These are phyloP conservation scores for Triticum timopheevii DNA, from an alignment of 176 grass and related monocot species.

Conservation along the genomic window DNA sequence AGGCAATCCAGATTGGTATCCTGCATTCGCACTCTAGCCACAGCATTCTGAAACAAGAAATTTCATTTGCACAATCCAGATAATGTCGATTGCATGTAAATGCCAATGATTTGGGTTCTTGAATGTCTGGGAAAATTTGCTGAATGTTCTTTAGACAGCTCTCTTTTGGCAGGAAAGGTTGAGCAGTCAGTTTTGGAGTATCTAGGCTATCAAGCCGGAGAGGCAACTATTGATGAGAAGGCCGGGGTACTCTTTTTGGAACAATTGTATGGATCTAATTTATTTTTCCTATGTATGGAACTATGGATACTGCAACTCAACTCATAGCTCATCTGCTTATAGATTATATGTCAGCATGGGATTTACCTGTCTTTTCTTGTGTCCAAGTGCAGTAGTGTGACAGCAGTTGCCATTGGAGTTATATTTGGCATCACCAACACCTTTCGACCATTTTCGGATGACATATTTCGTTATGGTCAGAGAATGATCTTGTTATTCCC, in stretches of 20 bases:
- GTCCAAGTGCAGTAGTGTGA: slow-evolving; percentile 56
- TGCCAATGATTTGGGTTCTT: not conserved
- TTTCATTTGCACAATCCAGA: not conserved
- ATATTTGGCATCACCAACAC: slow-evolving; percentile 87
- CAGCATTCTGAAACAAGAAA: not conserved
- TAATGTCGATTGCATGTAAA: not conserved
- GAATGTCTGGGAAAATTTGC: not conserved
- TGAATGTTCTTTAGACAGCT: slow-evolving; percentile 87
- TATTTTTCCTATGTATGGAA: slow-evolving; percentile 17
- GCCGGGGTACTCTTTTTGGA: slow-evolving; percentile 73
- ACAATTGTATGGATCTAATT: slow-evolving; percentile 63
- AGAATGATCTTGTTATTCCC: slow-evolving; percentile 22
- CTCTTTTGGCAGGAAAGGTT: slow-evolving; percentile 80
- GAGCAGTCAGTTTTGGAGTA: slow-evolving; percentile 63
- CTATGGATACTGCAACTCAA: not conserved
- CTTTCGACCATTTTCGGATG: slow-evolving; percentile 79
- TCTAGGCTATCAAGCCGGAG: slow-evolving; percentile 54
- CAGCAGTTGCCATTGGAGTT: slow-evolving; percentile 61
- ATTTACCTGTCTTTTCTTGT: slow-evolving; percentile 30
- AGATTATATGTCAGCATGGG: not conserved
- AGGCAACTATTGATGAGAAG: slow-evolving; percentile 74
- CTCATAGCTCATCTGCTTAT: slow-evolving; percentile 6
- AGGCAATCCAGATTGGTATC: not conserved
- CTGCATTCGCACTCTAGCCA: not conserved
- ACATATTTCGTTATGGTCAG: slow-evolving; percentile 79